A percentile compares a stretch with the other conserved stretches of the same genome.
phyloP scores from a whole-genome alignment of 768 basidiomycete species.

The Russula foetens region DNA sequence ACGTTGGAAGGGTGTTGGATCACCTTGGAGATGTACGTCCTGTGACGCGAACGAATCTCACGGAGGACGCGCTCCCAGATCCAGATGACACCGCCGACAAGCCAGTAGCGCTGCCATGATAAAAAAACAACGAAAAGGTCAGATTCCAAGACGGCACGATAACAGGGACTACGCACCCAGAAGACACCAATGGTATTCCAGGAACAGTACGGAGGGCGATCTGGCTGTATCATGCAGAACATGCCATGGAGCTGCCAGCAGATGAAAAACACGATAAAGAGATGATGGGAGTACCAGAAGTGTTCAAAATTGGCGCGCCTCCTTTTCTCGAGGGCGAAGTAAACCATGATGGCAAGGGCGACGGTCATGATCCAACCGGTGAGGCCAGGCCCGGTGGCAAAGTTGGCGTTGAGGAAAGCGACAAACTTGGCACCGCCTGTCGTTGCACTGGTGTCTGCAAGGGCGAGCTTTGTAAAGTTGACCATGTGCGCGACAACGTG shows the following conservation, averaged over 20 bases:
- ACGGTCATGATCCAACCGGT: slow-evolving; percentile 89
- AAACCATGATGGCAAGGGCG: slow-evolving; percentile 71
- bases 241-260: slow-evolving; percentile 93
- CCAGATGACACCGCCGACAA: slow-evolving; percentile 80
- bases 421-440: slow-evolving; percentile 47
- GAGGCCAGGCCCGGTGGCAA: slow-evolving; percentile 69
- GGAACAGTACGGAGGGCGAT: slow-evolving; percentile 82
- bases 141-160: not conserved
- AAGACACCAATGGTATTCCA: slow-evolving; percentile 84
- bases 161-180: slow-evolving; percentile 54
- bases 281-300: slow-evolving; percentile 86
- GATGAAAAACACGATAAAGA: slow-evolving; percentile 90
- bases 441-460: slow-evolving; percentile 43
- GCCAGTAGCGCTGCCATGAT: slow-evolving; percentile 68
- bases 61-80: slow-evolving; percentile 84
- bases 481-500: slow-evolving; percentile 83
- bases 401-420: slow-evolving; percentile 74
- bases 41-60: slow-evolving; percentile 84
- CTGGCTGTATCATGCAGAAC: slow-evolving; percentile 96
- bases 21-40: slow-evolving; percentile 90
- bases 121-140: slow-evolving; percentile 10
- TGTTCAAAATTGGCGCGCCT: slow-evolving; percentile 73
- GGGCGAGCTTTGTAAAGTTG: slow-evolving; percentile 67
- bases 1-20: slow-evolving; percentile 94
- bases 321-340: slow-evolving; percentile 75